These are phyloP conservation scores for Juncus inflexus DNA, from an alignment of 176 grass and related monocot species.

Conservation along the genomic window DNA sequence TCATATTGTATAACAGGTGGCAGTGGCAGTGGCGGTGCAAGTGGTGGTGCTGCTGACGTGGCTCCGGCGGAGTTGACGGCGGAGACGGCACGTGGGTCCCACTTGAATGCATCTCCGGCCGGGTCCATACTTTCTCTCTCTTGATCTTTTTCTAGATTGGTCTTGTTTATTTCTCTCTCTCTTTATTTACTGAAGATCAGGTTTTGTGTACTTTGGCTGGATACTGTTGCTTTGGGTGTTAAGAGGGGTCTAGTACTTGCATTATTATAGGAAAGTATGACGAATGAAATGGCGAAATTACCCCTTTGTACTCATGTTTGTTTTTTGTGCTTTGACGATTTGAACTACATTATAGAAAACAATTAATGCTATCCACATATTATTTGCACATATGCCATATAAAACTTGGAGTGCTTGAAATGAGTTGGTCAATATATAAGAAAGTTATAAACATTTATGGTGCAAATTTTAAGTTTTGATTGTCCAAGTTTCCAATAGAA, in stretches of 20 bases:
- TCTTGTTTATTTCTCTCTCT: not conserved
- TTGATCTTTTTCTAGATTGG: constrained; percentile 6
- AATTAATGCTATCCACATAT: too few relatives aligned
- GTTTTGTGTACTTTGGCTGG: constrained; percentile 17
- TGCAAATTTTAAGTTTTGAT: too few relatives aligned
- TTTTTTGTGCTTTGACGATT: too few relatives aligned
- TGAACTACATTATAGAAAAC: too few relatives aligned
- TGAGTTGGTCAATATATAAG: too few relatives aligned
- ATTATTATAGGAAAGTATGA: constrained; percentile 21
- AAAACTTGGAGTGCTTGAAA: too few relatives aligned
- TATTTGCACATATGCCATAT: too few relatives aligned
- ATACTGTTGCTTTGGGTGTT: constrained; percentile 33
- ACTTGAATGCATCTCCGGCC: constrained; percentile 36
- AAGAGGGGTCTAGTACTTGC: constrained; percentile 15
- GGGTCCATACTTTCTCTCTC: constrained; percentile 3
- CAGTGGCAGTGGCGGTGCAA: not conserved
- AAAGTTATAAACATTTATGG: too few relatives aligned
- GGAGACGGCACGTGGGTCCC: constrained; percentile 25
- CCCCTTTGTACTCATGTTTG: not conserved
- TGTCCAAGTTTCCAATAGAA: too few relatives aligned
- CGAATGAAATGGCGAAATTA: not conserved
- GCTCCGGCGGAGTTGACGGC: constrained; percentile 1
- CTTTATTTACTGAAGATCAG: constrained; percentile 4
- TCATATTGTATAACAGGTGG: constrained; percentile 21
- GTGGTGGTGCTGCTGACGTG: constrained; percentile 3